phyloP scores from a whole-genome alignment of 768 basidiomycete genomes.

The Flagelloscypha sp. region DNA sequence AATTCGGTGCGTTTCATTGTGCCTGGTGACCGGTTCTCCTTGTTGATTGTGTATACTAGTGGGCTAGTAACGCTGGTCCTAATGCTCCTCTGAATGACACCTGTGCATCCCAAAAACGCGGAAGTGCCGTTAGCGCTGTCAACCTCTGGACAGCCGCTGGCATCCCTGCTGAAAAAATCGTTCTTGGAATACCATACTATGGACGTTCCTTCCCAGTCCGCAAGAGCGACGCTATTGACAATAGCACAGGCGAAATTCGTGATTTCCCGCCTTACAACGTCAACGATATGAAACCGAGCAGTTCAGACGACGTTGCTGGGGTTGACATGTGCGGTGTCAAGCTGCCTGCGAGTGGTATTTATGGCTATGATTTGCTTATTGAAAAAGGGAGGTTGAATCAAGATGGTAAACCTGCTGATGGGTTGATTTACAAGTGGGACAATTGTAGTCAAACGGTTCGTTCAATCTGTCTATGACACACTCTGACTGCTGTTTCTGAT shows the following conservation, averaged over 20 bases:
- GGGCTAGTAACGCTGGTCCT: conserved; percentile 55
- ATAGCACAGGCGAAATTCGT: conserved; percentile 23
- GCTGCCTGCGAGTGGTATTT: conserved; percentile 35
- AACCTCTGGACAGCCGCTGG: conserved; percentile 66
- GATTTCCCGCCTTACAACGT: conserved; percentile 45
- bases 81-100: conserved; percentile 77
- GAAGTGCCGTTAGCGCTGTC: conserved; percentile 69
- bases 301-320: conserved; percentile 31
- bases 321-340: conserved; percentile 42
- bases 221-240: conserved; percentile 26
- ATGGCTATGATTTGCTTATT: conserved; percentile 57
- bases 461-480: conserved; percentile 8
- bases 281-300: conserved; percentile 36
- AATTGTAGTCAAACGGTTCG: conserved; percentile 67
- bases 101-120: conserved; percentile 51
- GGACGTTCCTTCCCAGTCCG: conserved; percentile 62
- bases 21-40: too few relatives aligned
- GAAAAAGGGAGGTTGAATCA: conserved; percentile 41
- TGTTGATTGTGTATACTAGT: too few relatives aligned
- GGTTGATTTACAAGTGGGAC: conserved; percentile 53
- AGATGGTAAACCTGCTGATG: conserved; percentile 35
- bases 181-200: conserved; percentile 76
- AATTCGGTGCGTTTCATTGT: conserved; percentile 13
- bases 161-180: conserved; percentile 58
- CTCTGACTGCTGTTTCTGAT: conserved; percentile 1